Evolutionary conservation across 257 asterid species (phyloP), one percentile per base, ranked within the genome.

Genomic region (Gentiana straminea): DNA sequence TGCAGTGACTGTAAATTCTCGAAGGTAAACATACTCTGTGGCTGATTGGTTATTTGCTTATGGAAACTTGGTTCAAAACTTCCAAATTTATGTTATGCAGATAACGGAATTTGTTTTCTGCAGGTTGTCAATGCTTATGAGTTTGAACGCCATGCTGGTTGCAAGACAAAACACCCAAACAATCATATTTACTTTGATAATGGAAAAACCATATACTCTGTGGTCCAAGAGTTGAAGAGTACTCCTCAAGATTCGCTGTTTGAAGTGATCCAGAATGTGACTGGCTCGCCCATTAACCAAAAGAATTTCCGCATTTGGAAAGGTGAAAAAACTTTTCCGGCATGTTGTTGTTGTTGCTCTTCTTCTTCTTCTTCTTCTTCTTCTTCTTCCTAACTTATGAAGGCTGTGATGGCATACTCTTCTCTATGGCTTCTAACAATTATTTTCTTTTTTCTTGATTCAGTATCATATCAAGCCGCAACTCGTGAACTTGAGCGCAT

Each of bases 101-200:
- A 13, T 47, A 37, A 37, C 13, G 7, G 51, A 37, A 49, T 38
- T 54, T 69, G 39, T 70, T 61, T 7, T 58, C 5, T 55, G 51
- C 82, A 89, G 97, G 62, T 59, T 54, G 54, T 77, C 13, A 90
- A 72, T 68, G 92, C 91, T 50, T 82, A 71, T 60, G 95, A 86
- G 46, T 86, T 90, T 58, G 95, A 90, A 76, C 74, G 75, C 5
- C 98, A 86, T 60, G 89, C 92, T 62, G 82, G 82, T 32, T 81
- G 94, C 79, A 84, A 82, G 65, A 90, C 91, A 63, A 77, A 82
- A 49, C 96, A 86, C 73, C 94, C 96, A 33, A 90, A 86, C 64
- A 80, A 70, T 71, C 89, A 79, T 59, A 90, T 90, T 66, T 84
- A 70, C 76, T 80, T 91, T 56, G 86, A 81, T 69, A 86, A 78